phyloP scores from a whole-genome alignment of 768 basidiomycete genomes.

The Inosperma sp. region DNA sequence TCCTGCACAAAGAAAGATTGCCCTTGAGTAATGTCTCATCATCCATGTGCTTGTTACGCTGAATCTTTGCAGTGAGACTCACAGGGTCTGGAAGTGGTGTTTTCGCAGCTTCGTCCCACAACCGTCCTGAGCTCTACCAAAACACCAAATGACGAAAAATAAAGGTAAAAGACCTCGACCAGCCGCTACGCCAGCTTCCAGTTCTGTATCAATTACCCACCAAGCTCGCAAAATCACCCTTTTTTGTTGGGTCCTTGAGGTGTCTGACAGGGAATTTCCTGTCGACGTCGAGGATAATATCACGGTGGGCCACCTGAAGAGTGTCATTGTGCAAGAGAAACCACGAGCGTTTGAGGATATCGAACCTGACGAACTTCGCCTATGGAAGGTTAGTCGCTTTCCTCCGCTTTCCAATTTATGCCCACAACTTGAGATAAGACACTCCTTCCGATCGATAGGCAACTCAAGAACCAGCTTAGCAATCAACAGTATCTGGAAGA shows the following conservation, averaged over 20 bases:
- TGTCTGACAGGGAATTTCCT: neutral
- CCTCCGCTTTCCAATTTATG: neutral
- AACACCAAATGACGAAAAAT: too few relatives aligned
- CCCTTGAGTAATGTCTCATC: too few relatives aligned
- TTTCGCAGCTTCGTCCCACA: too few relatives aligned
- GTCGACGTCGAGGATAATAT: neutral
- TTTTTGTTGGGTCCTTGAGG: neutral
- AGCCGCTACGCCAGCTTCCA: too few relatives aligned
- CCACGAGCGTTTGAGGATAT: neutral
- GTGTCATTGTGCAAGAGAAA: neutral
- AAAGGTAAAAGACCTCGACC: too few relatives aligned
- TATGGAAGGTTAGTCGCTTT: slow-evolving; percentile 1
- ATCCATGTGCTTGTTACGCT: too few relatives aligned
- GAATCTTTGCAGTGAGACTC: too few relatives aligned
- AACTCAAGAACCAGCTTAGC: neutral
- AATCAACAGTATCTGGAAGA: neutral
- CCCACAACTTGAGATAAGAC: neutral
- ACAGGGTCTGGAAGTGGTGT: too few relatives aligned
- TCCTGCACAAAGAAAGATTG: too few relatives aligned
- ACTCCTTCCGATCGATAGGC: neutral
- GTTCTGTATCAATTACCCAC: too few relatives aligned
- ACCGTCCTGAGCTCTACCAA: too few relatives aligned
- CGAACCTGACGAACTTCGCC: neutral
- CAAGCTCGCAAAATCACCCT: neutral
- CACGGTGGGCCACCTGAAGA: neutral